A percentile compares a stretch with the other conserved stretches of the same genome.
Evolutionary conservation across 257 asterid genomes (phyloP).

Genomic region (Solanum ossicruentum): DNA sequence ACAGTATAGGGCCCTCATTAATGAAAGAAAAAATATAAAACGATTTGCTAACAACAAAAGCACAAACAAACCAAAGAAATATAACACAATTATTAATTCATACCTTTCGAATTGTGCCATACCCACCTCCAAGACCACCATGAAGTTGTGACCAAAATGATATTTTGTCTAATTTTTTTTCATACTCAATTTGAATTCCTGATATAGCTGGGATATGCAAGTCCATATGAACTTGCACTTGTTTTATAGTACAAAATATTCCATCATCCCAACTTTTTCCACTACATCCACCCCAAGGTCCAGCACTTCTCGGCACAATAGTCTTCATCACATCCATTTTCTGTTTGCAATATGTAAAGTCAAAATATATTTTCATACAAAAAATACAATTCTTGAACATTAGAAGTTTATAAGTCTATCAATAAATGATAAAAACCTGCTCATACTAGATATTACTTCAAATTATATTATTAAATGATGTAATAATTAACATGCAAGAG

Average conservation of each 20-base stretch:
- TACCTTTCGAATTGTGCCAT: background rate
- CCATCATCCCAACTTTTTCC: constrained; percentile 18
- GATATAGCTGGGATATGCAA: background rate
- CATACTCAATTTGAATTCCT: background rate
- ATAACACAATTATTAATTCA: too few relatives aligned
- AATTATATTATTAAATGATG: background rate
- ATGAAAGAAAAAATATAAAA: background rate
- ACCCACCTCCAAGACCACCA: background rate
- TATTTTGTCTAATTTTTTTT: background rate
- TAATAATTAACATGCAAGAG: background rate
- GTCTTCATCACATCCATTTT: background rate
- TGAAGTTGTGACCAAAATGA: background rate
- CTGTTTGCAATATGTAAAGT: background rate
- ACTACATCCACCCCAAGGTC: constrained; percentile 3
- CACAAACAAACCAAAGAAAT: background rate
- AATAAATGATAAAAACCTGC: background rate
- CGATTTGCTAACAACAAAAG: background rate
- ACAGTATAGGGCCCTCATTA: background rate
- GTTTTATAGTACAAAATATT: background rate
- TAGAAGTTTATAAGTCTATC: too few relatives aligned
- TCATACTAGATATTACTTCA: background rate
- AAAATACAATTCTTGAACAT: too few relatives aligned
- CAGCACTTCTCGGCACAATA: background rate
- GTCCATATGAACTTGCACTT: background rate
- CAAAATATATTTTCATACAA: background rate